A percentile compares a stretch with the other conserved stretches of the same genome.
phyloP scores from a whole-genome alignment of 2,329 filamentous ascomycete species.

The Hypocrella siamensis region DNA sequence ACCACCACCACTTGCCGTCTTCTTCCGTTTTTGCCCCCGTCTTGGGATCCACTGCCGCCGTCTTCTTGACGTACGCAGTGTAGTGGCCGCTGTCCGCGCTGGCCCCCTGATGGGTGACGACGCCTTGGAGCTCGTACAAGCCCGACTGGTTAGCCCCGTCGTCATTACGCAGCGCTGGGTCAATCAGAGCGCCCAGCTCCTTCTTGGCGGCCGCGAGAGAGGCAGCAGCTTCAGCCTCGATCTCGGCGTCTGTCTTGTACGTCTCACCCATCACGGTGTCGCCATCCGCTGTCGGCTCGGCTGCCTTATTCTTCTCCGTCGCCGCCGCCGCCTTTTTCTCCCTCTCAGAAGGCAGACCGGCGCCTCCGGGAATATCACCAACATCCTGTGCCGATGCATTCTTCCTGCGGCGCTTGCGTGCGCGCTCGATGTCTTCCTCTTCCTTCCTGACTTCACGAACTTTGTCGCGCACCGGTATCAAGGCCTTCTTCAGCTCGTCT shows the following conservation, averaged over 20 bases:
- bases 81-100: conserved; percentile 97
- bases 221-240: conserved; percentile 70
- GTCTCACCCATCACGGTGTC: conserved; percentile 62
- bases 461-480: conserved; percentile 90
- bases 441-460: conserved; percentile 91
- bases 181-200: conserved; percentile 66
- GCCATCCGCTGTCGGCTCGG: conserved; percentile 30
- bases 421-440: conserved; percentile 80
- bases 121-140: conserved; percentile 82
- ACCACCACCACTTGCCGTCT: conserved; percentile 99
- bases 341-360: conserved; percentile 34
- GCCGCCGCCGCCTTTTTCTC: conserved; percentile 32
- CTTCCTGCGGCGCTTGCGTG: conserved; percentile 79
- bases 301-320: conserved; percentile 20
- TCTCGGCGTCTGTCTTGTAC: conserved; percentile 87
- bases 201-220: conserved; percentile 70
- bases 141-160: conserved; percentile 84
- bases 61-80: conserved; percentile 95
- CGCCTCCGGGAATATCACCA: conserved; percentile 27
- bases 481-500: conserved; percentile 65
- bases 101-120: conserved; percentile 92
- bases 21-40: conserved; percentile 67
- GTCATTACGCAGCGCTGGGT: conserved; percentile 58
- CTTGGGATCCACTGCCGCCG: conserved; percentile 52
- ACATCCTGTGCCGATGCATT: conserved; percentile 31